Conservation (phyloP, 2,329 filamentous ascomycete genomes). For the Pseudocercospora vitis region DNA sequence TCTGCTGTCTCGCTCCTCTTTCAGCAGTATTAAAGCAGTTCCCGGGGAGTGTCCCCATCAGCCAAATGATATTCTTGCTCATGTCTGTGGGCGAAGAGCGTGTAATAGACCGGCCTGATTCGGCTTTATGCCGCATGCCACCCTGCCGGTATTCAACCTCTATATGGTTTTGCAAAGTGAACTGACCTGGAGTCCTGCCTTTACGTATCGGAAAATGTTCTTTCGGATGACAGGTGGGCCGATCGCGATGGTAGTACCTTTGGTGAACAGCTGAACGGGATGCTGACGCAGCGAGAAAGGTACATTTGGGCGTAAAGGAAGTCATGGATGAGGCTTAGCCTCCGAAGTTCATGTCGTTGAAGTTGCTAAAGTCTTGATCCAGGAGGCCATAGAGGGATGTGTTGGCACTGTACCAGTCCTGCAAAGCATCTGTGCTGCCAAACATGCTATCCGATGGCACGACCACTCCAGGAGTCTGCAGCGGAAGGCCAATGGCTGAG, state of each 20-base stretch:
- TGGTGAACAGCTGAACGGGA: neutral
- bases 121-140: neutral
- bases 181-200: neutral
- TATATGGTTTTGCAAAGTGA: neutral
- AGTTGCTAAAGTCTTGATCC: constrained; percentile 8
- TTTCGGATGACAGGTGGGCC: neutral
- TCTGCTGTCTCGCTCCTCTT: neutral
- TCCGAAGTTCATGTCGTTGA: neutral
- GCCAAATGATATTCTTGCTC: neutral
- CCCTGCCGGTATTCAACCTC: neutral
- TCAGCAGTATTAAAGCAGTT: neutral
- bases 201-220: neutral
- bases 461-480: neutral
- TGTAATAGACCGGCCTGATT: neutral
- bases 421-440: neutral
- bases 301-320: neutral
- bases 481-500: neutral
- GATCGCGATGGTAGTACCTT: neutral
- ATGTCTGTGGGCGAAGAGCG: neutral
- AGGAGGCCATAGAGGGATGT: constrained; percentile 8
- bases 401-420: constrained; percentile 9
- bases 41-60: neutral
- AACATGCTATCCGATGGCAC: neutral
- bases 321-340: neutral
- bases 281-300: neutral